Base-by-base conservation (phyloP, 768 basidiomycete genomes). In the Termitomyces sp. region DNA sequence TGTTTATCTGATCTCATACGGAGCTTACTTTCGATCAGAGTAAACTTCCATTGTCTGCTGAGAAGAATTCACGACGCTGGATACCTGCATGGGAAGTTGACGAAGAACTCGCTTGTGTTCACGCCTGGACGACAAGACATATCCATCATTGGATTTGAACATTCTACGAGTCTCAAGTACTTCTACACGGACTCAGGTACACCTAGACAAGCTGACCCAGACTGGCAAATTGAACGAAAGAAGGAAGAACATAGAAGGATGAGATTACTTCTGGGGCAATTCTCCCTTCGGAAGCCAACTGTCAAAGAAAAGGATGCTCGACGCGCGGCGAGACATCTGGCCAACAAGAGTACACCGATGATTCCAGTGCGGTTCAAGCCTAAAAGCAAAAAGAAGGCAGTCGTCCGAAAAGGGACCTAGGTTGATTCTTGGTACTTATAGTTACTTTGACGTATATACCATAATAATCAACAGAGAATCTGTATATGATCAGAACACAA, bases 11-110 rank as follows among this genome's bases (percentile, higher is more conserved):
- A 18, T 18, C 9, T 22, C 3, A 9, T 45, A 22, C 32, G 12
- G 5, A 50, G 18, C 28, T 7, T 32, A 33, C 4, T 12, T 5
- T 57, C 28, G 8, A 45, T 7, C 20, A 59, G 58, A 24, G 1
- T 22, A 8, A 28, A 20, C n/a, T 53, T 59, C 40, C 49, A 42
- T 20, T 3, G 3, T 13, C 28, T 52, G n/a, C 20, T 59, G 24
- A 39, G 7, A 2, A 45, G 3, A 33, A 60, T 60, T 20, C 59
- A 59, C 12, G 40, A 42, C 8, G 51, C 51, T 20, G 58, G 51
- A 18, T 59, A 45, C 7, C 15, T 53, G 40, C 51, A 60, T n/a
- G 52, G 59, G 0, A 60, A 54, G 11, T 22, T 60, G 52, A 60
- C 59, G 12, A 9, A 24, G n/a, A 46, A 45, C 12, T 53, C 42